Evolutionary conservation across 2,329 filamentous ascomycete genomes (phyloP).

Genomic region (Thielaviopsis musarum): DNA sequence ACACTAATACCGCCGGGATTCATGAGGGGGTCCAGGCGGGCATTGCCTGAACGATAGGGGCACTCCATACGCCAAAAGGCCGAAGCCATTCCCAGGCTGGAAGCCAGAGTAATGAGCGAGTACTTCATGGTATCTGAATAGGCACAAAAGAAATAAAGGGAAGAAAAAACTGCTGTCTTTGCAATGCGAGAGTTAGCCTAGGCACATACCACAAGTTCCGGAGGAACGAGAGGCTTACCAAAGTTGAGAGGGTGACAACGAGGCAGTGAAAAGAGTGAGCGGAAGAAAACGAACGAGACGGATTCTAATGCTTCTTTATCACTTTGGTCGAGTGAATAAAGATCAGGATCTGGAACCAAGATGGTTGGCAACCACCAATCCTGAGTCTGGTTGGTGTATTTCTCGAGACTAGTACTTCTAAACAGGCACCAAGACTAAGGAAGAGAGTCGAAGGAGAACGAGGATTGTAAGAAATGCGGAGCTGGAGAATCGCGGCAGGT

Average conservation of each 20-base stretch:
- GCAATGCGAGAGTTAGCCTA: background rate
- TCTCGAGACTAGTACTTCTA: background rate
- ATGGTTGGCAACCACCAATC: background rate
- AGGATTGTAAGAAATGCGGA: background rate
- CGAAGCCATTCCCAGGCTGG: conserved; percentile 23
- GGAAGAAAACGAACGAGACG: background rate
- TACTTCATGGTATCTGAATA: conserved; percentile 19
- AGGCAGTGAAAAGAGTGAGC: background rate
- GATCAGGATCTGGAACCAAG: background rate
- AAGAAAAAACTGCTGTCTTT: background rate
- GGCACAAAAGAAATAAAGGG: background rate
- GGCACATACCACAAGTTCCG: background rate
- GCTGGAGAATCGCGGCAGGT: background rate
- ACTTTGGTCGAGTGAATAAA: background rate
- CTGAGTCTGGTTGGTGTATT: conserved; percentile 1
- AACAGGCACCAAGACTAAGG: background rate
- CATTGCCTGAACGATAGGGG: conserved; percentile 49
- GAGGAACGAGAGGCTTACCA: background rate
- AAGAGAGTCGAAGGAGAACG: background rate
- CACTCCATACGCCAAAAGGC: conserved; percentile 91
- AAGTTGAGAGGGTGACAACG: background rate
- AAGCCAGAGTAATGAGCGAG: conserved; percentile 19
- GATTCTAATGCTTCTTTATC: background rate
- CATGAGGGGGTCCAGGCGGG: conserved; percentile 63
- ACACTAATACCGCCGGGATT: conserved; percentile 38